phyloP scores from a whole-genome alignment of 306 rosid species.

The Glycine latifolia region DNA sequence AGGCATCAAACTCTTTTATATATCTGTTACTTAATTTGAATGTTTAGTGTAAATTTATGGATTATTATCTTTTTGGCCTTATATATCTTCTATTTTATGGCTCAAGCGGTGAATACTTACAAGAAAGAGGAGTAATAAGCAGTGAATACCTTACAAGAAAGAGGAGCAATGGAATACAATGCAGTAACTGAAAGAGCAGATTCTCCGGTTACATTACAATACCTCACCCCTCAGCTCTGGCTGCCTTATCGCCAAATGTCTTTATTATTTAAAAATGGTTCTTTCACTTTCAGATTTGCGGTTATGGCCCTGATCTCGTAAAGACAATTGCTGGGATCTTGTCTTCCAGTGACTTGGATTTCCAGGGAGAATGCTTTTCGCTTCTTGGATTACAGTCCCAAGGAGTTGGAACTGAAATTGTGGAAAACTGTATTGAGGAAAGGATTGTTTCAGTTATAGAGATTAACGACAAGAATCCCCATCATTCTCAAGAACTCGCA shows the following conservation, averaged over 20 bases:
- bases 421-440: slow-evolving; percentile 67
- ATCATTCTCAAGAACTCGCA: slow-evolving; percentile 61
- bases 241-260: too few species aligned
- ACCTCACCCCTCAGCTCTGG: too few species aligned
- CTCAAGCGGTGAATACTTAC: too few species aligned
- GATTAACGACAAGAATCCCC: slow-evolving; percentile 67
- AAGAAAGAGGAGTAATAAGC: too few species aligned
- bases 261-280: too few species aligned
- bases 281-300: slow-evolving; percentile 61
- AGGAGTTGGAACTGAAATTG: slow-evolving; percentile 58
- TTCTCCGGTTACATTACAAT: too few species aligned
- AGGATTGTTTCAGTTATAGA: slow-evolving; percentile 74
- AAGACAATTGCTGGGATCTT: slow-evolving; percentile 81
- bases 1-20: background rate
- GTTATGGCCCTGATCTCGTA: slow-evolving; percentile 86
- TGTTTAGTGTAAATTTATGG: too few species aligned
- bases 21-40: slow-evolving; percentile 32
- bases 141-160: too few species aligned
- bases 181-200: too few species aligned
- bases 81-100: too few species aligned
- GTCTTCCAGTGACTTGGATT: slow-evolving; percentile 72
- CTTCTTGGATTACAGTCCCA: slow-evolving; percentile 78
- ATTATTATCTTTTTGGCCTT: too few species aligned
- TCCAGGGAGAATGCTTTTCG: slow-evolving; percentile 79
- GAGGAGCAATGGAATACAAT: too few species aligned